phyloP scores from a whole-genome alignment of 345 rosid genomes.

The Citrus cavaleriei region DNA sequence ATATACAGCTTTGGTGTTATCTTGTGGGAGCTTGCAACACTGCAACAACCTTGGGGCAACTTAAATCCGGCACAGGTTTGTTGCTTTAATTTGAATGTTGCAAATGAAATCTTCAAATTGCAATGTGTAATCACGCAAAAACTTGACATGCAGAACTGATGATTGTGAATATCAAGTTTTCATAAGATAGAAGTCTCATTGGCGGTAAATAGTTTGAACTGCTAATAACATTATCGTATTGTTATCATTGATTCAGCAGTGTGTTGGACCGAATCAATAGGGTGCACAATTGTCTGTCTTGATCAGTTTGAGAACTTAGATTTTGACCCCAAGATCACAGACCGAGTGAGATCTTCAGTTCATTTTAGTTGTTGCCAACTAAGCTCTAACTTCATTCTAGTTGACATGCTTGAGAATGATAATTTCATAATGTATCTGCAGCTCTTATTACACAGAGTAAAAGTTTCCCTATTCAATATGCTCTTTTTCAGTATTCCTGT shows the following conservation, averaged over 20 bases:
- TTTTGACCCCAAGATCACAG: neutral
- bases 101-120: neutral
- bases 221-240: neutral
- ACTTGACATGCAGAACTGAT: neutral
- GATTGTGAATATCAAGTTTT: neutral
- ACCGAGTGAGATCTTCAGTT: neutral
- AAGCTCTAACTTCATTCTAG: neutral
- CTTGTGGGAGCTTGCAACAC: conserved; percentile 94
- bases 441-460: neutral
- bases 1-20: conserved; percentile 96
- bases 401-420: neutral
- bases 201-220: neutral
- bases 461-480: neutral
- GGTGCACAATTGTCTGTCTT: neutral
- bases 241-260: neutral
- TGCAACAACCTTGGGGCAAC: conserved; percentile 96
- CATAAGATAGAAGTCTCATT: neutral
- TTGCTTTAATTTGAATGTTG: conserved; percentile 3
- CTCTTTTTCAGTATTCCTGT: neutral
- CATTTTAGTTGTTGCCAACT: neutral
- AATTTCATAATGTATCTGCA: neutral
- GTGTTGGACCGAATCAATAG: neutral
- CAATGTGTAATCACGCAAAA: neutral
- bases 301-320: neutral
- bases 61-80: conserved; percentile 97